Base-by-base conservation (phyloP, 805 yeast species). In the Sugiyamaella mastotermitis region DNA sequence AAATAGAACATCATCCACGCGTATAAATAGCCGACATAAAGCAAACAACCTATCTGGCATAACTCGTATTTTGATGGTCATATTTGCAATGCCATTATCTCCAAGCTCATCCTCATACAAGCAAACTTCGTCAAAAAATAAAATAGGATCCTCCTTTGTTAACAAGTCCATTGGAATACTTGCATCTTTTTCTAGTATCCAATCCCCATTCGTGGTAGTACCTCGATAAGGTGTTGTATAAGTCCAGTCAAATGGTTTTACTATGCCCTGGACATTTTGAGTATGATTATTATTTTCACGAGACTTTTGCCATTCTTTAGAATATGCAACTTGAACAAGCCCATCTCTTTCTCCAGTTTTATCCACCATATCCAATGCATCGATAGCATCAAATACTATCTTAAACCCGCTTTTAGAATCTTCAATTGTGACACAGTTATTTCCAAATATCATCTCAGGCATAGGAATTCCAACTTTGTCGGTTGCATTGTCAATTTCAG, bases 391-490 rank as follows among this genome's bases (percentile, higher is more conserved):
- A 60, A 88, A 87, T 30, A 66, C 69, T 10, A 90, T 68, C 25
- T 57, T 44, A 65, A 73, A 74, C 24, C 61, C 62, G 33, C 65
- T 51, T 8, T 46, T 39, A 3, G 49, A 46, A 43, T 73, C 69
- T 35, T 61, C 65, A 8, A 87, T 55, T 35, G 68, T 71, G 8
- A 87, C 76, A 40, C 62, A 61, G 55, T 83, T 88, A 49, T 83
- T 76, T 7, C 97, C 97, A 62, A 92, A 92, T 4, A 92, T 87
- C 97, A 92, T 92, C 58, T 92, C 99, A 0, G 99, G 99, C 30
- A 90, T 62, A 0, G 97, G 95, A 45, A 90, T 75, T 11, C 78
- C 78, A 37, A 81, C 69, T 3, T 72, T 73, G 10, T 51, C 57
- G 43, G 77, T 83, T 52, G 80, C 71, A 2, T 60, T 61, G 41